Percentiles rank a stretch among this genome's conserved stretches.
Evolutionary conservation across 352 stramenopile genomes (phyloP).

Genomic region (Globisporangium ultimum): DNA sequence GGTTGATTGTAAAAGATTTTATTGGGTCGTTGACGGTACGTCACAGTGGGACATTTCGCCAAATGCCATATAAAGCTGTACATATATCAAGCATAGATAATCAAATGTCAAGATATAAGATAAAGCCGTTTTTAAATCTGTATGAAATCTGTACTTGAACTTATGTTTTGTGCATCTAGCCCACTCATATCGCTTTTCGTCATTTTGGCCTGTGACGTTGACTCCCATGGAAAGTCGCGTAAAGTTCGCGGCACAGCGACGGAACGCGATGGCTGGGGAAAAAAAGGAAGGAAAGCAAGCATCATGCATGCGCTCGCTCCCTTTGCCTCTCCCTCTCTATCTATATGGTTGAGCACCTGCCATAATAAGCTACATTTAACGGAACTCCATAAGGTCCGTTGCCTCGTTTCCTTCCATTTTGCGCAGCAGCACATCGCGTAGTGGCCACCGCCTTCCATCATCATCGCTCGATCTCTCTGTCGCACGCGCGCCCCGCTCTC

Average conservation of each 20-base stretch:
- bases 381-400: neutral
- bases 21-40: conserved; percentile 2
- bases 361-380: no score
- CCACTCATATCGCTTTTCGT: no score
- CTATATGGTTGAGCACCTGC: no score
- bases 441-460: neutral
- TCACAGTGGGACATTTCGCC: neutral
- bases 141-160: neutral
- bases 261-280: conserved; percentile 1
- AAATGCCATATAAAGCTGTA: neutral
- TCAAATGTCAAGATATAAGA: no score
- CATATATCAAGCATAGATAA: no score
- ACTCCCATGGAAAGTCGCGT: conserved; percentile 7
- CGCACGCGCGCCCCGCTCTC: neutral
- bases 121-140: no score
- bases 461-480: neutral
- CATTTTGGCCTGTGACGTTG: no score
- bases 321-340: neutral
- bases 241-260: conserved; percentile 13
- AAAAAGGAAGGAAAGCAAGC: conserved; percentile 7
- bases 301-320: neutral
- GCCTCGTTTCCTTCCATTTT: neutral
- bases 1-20: conserved; percentile 9
- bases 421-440: neutral
- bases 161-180: neutral